Percentiles rank a stretch among this genome's conserved stretches.
These are phyloP conservation scores for Aleurites moluccanus DNA, from an alignment of 441 rosid species.

Conservation along the genomic window DNA sequence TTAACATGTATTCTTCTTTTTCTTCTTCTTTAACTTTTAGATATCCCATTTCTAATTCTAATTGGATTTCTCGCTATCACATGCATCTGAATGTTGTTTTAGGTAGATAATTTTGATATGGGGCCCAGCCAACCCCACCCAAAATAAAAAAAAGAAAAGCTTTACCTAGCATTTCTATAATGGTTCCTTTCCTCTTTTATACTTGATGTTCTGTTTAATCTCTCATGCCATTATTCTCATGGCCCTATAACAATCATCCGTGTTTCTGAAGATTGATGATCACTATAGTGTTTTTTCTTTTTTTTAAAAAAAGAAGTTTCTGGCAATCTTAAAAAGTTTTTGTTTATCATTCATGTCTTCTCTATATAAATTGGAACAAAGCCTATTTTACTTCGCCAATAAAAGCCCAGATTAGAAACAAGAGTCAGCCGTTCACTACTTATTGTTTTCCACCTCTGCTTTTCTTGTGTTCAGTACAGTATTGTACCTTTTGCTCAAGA, in stretches of 20 bases:
- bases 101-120: not conserved
- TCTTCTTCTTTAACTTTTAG: not conserved
- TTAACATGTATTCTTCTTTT: not conserved
- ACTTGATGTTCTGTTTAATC: not conserved
- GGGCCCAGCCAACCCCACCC: no score
- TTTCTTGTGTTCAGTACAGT: conserved; percentile 5
- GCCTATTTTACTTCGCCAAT: not conserved
- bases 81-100: not conserved
- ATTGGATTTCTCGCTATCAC: not conserved
- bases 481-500: not conserved
- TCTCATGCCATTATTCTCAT: not conserved
- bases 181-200: not conserved
- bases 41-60: not conserved
- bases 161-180: not conserved
- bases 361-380: not conserved
- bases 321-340: not conserved
- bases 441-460: not conserved
- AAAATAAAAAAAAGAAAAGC: no score
- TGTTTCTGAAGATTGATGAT: not conserved
- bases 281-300: not conserved
- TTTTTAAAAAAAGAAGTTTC: not conserved
- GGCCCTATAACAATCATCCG: not conserved
- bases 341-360: not conserved
- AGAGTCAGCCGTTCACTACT: not conserved
- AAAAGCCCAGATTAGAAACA: not conserved